Base-by-base conservation (phyloP, 345 rosid genomes). In the Brassica rapa region DNA sequence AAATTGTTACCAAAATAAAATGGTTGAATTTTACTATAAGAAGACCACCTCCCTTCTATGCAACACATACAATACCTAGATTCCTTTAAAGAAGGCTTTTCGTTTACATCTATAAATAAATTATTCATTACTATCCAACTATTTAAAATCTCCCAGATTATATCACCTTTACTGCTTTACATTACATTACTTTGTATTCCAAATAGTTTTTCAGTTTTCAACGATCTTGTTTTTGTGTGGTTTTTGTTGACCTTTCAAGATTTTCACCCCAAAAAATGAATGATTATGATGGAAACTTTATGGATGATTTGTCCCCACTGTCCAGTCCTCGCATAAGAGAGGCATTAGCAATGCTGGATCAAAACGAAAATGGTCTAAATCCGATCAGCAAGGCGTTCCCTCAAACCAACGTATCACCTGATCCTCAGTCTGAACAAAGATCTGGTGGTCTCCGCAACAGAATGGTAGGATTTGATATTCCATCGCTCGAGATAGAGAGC, bases 261-360 rank as follows among this genome's bases (percentile, higher is more conserved):
- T 49, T 49, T 49, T 49, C 56, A 12, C 53, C 53, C 53, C 4
- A 12, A 43, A 43, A 43, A 43, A 43, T 43, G 53, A 43, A 15
- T 12, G 53, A 43, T 12, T 43, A 4, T 43, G 15, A 43, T 43
- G 67, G 57, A 19, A 71, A 9, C 3, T 56, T 71, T 27, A 41
- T 27, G 29, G 77, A 66, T 3, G n/a, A 12, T 43, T 43, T 4
- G 15, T 14, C 6, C 5, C 37, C 60, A 37, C 46, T 63, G 1
- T 5, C 37, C 19, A 79, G 75, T 27, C 82, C 75, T 33, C 74
- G 62, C 19, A 43, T 43, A 12, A 11, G 53, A 43, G 53, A 43
- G 12, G 19, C 27, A n/a, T 15, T 23, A 46, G 15, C 8, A 24
- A 51, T 68, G 62, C 1, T 53, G 53, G 30, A 68, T n/a, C 70